Conservation (phyloP, 73 alveolate genomes). For the Uronychia setigera region DNA sequence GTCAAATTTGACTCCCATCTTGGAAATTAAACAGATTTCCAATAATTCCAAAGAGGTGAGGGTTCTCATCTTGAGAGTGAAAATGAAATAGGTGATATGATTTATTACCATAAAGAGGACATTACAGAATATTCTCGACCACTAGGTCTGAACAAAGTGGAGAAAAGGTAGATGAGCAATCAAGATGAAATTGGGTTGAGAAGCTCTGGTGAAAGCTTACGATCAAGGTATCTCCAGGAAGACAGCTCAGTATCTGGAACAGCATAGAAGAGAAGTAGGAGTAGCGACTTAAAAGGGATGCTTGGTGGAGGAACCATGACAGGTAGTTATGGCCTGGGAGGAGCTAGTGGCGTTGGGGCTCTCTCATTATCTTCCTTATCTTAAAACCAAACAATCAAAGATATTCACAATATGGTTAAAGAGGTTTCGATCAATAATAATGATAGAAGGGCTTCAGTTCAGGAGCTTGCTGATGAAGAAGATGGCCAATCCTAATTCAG, state of each 20-base stretch:
- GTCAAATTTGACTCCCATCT: neutral
- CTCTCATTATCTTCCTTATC: neutral
- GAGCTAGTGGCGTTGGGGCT: constrained; percentile 1
- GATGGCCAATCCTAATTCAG: neutral
- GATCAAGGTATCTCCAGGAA: neutral
- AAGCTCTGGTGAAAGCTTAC: neutral
- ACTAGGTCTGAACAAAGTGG: neutral
- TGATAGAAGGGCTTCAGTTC: neutral
- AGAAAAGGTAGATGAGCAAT: neutral
- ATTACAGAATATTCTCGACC: neutral
- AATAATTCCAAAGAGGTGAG: no score
- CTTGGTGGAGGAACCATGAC: no score
- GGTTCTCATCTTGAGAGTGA: no score
- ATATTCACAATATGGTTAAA: neutral
- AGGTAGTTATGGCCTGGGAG: no score
- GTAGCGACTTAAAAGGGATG: no score
- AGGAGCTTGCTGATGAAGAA: neutral
- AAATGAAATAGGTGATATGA: neutral
- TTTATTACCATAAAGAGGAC: neutral
- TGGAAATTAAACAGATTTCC: no score
- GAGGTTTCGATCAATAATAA: neutral
- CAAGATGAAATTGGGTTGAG: neutral
- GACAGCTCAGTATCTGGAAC: no score
- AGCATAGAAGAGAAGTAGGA: neutral
- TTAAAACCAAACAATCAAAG: neutral